A percentile compares a stretch with the other conserved stretches of the same genome.
Conservation (phyloP, 2,329 filamentous ascomycete genomes). For the Neurospora sp. region DNA sequence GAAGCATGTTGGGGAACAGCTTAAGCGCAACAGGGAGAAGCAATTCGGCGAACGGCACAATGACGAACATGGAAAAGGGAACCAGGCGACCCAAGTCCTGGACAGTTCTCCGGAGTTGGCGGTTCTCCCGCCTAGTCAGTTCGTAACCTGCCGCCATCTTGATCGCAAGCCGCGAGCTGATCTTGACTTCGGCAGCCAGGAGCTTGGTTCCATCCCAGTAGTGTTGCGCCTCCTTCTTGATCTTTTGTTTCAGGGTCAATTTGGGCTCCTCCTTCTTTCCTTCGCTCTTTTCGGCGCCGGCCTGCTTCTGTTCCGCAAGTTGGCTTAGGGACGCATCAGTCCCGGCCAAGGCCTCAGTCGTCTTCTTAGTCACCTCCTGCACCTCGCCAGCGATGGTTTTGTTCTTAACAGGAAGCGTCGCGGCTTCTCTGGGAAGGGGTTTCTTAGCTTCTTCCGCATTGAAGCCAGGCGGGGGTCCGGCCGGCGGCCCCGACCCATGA, state of each 20-base stretch:
- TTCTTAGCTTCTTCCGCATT: constrained; percentile 85
- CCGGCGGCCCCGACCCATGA: constrained; percentile 31
- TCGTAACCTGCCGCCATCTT: constrained; percentile 99
- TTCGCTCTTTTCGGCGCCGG: constrained; percentile 46
- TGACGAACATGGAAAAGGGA: constrained; percentile 93
- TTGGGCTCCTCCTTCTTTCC: constrained; percentile 68
- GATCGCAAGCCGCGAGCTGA: constrained; percentile 80
- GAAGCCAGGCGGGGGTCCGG: constrained; percentile 77
- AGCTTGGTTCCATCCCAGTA: constrained; percentile 99
- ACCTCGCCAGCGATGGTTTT: constrained; percentile 23
- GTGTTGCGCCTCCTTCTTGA: constrained; percentile 87
- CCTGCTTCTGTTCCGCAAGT: constrained; percentile 54
- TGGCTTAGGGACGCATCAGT: constrained; percentile 42
- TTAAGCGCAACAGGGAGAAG: constrained; percentile 84
- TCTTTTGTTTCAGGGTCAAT: constrained; percentile 77
- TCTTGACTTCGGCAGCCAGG: constrained; percentile 81
- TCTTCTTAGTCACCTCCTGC: constrained; percentile 21
- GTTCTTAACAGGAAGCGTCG: constrained; percentile 26
- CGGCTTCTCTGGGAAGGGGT: constrained; percentile 53
- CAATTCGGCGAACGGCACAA: constrained; percentile 91
- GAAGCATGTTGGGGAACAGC: constrained; percentile 93
- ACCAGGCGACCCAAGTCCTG: constrained; percentile 88
- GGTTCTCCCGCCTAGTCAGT: constrained; percentile 82
- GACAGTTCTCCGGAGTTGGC: constrained; percentile 86
- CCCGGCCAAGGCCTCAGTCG: constrained; percentile 27